Evolutionary conservation across 2,329 filamentous ascomycete genomes (phyloP).

Genomic region (Fusarium marasasianum): DNA sequence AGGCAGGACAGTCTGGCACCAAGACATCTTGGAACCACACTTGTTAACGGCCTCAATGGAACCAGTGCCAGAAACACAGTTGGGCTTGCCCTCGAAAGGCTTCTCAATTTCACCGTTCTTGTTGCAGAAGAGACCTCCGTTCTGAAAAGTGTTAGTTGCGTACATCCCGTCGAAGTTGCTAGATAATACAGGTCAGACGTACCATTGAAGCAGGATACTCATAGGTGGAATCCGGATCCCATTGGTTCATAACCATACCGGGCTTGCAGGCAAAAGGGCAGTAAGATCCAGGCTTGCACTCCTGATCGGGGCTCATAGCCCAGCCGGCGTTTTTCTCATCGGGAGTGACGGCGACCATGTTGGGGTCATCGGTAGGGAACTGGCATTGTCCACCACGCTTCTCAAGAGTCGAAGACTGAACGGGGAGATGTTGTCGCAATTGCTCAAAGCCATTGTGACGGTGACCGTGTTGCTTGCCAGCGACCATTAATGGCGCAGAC

Average conservation of each 20-base stretch:
- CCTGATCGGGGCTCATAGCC: slow-evolving; percentile 80
- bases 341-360: slow-evolving; percentile 75
- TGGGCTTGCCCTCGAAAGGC: slow-evolving; percentile 73
- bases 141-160: slow-evolving; percentile 54
- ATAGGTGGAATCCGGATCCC: slow-evolving; percentile 77
- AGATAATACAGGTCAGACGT: slow-evolving; percentile 42
- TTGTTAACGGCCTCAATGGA: slow-evolving; percentile 74
- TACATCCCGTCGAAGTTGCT: neutral
- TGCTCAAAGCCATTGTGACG: slow-evolving; percentile 51
- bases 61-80: slow-evolving; percentile 76
- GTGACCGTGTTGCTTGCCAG: slow-evolving; percentile 46
- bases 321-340: slow-evolving; percentile 74
- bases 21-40: slow-evolving; percentile 69
- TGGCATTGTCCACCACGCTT: slow-evolving; percentile 67
- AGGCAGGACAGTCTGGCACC: slow-evolving; percentile 82
- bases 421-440: slow-evolving; percentile 45
- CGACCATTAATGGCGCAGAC: slow-evolving; percentile 52
- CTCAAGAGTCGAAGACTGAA: slow-evolving; percentile 48
- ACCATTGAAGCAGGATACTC: slow-evolving; percentile 78
- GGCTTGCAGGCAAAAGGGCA: slow-evolving; percentile 82
- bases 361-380: slow-evolving; percentile 70
- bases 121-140: slow-evolving; percentile 79
- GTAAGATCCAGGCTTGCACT: slow-evolving; percentile 72
- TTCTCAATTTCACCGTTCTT: slow-evolving; percentile 71
- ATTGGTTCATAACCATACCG: slow-evolving; percentile 81